phyloP scores from a whole-genome alignment of 2,329 filamentous ascomycete genomes.

The Penicillium sclerotiorum region DNA sequence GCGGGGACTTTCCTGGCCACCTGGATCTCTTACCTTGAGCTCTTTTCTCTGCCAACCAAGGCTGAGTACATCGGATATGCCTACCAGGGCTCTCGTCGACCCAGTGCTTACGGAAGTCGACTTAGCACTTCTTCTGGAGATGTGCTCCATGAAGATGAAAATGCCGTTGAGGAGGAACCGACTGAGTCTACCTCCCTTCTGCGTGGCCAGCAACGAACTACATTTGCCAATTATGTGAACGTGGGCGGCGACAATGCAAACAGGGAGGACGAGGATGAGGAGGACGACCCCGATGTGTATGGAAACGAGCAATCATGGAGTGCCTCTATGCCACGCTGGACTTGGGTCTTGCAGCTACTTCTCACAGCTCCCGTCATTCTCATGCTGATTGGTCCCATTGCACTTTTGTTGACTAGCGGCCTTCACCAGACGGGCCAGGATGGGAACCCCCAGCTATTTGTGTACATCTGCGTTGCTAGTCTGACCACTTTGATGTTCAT shows the following conservation, averaged over 20 bases:
- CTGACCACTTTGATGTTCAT: slow-evolving; percentile 73
- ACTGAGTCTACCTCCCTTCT: slow-evolving; percentile 62
- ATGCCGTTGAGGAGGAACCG: slow-evolving; percentile 43
- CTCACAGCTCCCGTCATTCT: slow-evolving; percentile 76
- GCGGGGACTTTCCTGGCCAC: slow-evolving; percentile 73
- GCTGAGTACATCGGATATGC: slow-evolving; percentile 66
- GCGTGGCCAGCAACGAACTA: slow-evolving; percentile 52
- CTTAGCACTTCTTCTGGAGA: slow-evolving; percentile 47
- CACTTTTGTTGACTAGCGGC: slow-evolving; percentile 70
- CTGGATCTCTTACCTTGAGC: slow-evolving; percentile 74
- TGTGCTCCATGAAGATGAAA: slow-evolving; percentile 34
- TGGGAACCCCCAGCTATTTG: slow-evolving; percentile 70
- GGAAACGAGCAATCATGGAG: slow-evolving; percentile 86
- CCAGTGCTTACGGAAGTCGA: slow-evolving; percentile 43
- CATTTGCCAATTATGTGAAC: slow-evolving; percentile 58
- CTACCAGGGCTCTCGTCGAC: slow-evolving; percentile 45
- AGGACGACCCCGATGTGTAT: slow-evolving; percentile 52
- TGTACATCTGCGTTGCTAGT: slow-evolving; percentile 70
- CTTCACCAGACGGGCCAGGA: slow-evolving; percentile 82
- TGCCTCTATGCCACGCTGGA: slow-evolving; percentile 73
- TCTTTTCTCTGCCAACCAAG: slow-evolving; percentile 75
- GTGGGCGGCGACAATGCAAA: slow-evolving; percentile 33
- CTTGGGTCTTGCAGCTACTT: slow-evolving; percentile 86
- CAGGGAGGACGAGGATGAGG: slow-evolving; percentile 30
- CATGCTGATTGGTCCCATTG: slow-evolving; percentile 75